Base-by-base conservation (phyloP, 2,329 filamentous ascomycete species). In the Paramyrothecium roridum region DNA sequence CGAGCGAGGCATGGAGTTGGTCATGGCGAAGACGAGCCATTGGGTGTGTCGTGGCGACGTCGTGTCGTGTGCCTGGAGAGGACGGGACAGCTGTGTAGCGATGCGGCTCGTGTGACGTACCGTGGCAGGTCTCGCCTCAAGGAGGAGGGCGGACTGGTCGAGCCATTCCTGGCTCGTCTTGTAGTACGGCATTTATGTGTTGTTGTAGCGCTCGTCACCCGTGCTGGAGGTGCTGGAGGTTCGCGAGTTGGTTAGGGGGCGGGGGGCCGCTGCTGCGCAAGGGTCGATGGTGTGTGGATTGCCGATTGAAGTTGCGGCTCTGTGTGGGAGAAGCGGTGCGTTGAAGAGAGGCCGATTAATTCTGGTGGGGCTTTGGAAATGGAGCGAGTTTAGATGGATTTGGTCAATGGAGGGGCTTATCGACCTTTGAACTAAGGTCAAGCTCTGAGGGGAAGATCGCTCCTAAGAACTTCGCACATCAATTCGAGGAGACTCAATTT, bases 121-220 rank as follows among this genome's bases (percentile, higher is more conserved):
- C 45, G 90, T 92, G 34, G 84, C 84, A 3, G 95, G 95, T 50
- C 91, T 87, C 54, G 95, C 93, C 75, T 95, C 85, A 54, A 99
- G 80, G 56, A 99, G 86, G 57, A 93, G 85, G 19, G 86, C 80
- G 16, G 93, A 96, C 73, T 97, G 89, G 65, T 89, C 86, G 63
- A 97, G 89, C 89, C 92, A 99, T 76, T 93, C 88, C 74, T 96
- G 88, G 73, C 90, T 90, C 56, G 90, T 92, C 52, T 82, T 78
- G 70, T 96, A 86, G 71, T 96, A 86, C 71, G 89, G 88, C 93
- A 96, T 96, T 30, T 30, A 10, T 30, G 26, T 30, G 26, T 10
- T 55, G 47, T 57, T 48, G 30, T 43, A 8, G 20, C 17, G 20
- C 48, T 50, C 21, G 26, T 34, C 20, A 20, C n/a, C 26, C 19